These are phyloP conservation scores for Trichoderma sp. DNA, from an alignment of 2,329 filamentous ascomycete genomes.

Conservation along the genomic window DNA sequence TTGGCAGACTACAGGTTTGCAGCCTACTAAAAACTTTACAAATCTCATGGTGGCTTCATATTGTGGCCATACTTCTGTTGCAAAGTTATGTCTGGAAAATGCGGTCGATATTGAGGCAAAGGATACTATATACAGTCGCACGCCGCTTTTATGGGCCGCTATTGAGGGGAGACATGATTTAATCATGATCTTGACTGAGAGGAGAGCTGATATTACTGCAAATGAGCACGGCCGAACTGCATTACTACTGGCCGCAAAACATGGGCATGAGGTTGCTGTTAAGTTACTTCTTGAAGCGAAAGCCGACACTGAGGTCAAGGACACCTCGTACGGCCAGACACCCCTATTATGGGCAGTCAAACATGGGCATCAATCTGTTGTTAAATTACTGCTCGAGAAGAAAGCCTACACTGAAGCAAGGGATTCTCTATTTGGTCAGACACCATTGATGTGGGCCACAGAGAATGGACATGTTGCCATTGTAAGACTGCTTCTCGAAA, in stretches of 20 bases:
- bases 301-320: not conserved
- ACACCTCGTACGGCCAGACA: not conserved
- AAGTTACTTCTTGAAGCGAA: not conserved
- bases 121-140: not conserved
- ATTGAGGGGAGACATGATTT: not conserved
- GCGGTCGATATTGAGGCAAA: accelerated
- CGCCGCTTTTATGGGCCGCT: not conserved
- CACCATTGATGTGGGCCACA: not conserved
- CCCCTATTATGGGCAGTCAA: not conserved
- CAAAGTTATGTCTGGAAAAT: not conserved
- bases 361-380: not conserved
- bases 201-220: not conserved
- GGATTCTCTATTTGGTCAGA: not conserved
- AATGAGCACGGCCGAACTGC: not conserved
- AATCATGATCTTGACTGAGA: too few species aligned
- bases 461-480: not conserved
- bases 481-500: not conserved
- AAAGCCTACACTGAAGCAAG: not conserved
- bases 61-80: not conserved
- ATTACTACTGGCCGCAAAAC: not conserved
- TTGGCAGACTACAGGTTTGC: not conserved
- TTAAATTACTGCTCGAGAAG: not conserved
- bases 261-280: not conserved
- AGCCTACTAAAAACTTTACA: not conserved
- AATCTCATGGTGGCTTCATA: not conserved